Percentiles rank a stretch among this genome's conserved stretches.
Evolutionary conservation across 2,329 filamentous ascomycete genomes (phyloP).

Genomic region (Diaporthe citriasiana): DNA sequence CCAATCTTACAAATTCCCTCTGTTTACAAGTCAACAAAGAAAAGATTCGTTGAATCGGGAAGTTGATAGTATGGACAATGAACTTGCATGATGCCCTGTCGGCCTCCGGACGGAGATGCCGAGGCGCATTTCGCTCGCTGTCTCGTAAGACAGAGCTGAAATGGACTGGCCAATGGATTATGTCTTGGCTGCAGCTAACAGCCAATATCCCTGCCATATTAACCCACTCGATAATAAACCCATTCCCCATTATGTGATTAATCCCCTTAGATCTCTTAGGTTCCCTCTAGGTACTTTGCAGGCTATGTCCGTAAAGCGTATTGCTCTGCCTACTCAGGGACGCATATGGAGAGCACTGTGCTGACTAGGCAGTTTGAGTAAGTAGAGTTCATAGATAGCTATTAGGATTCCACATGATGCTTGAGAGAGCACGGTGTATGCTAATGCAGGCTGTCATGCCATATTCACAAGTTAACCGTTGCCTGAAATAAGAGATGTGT

Average conservation of each 20-base stretch:
- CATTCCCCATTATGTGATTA: background rate
- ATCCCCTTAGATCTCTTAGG: background rate
- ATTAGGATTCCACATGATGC: background rate
- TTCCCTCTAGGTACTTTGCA: background rate
- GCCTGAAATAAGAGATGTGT: background rate
- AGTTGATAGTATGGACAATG: no score
- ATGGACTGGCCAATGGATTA: background rate
- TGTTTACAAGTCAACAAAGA: no score
- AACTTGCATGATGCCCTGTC: background rate
- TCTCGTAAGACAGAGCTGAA: background rate
- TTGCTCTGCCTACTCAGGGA: background rate
- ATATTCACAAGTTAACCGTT: background rate
- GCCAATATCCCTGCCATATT: background rate
- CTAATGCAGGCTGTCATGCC: background rate
- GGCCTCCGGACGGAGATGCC: background rate
- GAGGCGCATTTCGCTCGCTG: background rate
- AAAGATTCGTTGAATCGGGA: no score
- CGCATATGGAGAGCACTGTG: background rate
- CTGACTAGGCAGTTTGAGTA: background rate
- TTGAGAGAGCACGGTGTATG: background rate
- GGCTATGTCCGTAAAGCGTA: background rate
- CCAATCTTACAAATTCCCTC: background rate
- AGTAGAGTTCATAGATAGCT: background rate
- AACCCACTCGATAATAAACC: background rate
- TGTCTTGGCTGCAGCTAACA: background rate